These are phyloP conservation scores for Trichoderma semiorbis DNA, from an alignment of 2,329 filamentous ascomycete species.

Conservation along the genomic window DNA sequence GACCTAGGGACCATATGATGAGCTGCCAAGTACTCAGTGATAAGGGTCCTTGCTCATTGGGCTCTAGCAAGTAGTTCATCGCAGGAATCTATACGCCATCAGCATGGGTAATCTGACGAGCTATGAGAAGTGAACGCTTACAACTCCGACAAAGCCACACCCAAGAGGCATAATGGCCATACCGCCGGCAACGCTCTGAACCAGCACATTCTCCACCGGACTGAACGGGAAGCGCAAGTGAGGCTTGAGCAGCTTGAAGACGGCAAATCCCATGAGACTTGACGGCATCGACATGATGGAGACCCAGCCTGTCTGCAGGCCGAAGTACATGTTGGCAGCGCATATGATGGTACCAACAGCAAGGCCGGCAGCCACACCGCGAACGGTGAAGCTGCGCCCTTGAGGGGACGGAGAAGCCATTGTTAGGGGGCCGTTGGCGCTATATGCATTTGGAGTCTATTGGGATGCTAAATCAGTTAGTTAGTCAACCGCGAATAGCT, in stretches of 20 bases:
- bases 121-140: slow-evolving; percentile 33
- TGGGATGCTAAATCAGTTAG: background rate
- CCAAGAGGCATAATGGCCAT: slow-evolving; percentile 97
- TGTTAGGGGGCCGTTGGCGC: background rate
- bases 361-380: slow-evolving; percentile 76
- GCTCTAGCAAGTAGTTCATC: slow-evolving; percentile 76
- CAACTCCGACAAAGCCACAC: slow-evolving; percentile 90
- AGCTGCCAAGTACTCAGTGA: slow-evolving; percentile 70
- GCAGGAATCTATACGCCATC: slow-evolving; percentile 63
- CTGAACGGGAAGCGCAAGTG: slow-evolving; percentile 73
- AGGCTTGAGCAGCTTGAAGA: slow-evolving; percentile 76
- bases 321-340: slow-evolving; percentile 98
- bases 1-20: slow-evolving; percentile 84
- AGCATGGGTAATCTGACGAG: slow-evolving; percentile 9
- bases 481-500: background rate
- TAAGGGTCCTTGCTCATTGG: slow-evolving; percentile 75
- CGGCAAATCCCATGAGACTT: slow-evolving; percentile 88
- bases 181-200: slow-evolving; percentile 91
- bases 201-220: slow-evolving; percentile 87
- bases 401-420: slow-evolving; percentile 29
- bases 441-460: background rate
- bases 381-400: slow-evolving; percentile 74
- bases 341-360: slow-evolving; percentile 86
- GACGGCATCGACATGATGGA: slow-evolving; percentile 96
- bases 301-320: slow-evolving; percentile 74